A percentile compares a stretch with the other conserved stretches of the same genome.
Conservation (phyloP, 371 early-diverging fungal genomes). For the Globomyces sp. region DNA sequence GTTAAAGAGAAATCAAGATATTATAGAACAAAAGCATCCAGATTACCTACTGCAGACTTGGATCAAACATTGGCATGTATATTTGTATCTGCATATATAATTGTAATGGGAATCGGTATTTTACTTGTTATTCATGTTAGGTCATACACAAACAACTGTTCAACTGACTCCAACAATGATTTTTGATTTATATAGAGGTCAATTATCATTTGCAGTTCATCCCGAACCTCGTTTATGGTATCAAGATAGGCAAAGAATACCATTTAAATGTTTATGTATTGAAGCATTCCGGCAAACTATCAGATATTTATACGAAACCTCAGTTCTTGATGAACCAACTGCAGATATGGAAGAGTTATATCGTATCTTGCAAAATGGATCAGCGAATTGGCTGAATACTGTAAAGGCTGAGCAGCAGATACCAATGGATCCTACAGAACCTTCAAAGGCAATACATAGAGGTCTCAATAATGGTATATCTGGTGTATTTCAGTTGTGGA, state of each 20-base stretch:
- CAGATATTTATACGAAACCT: constrained; percentile 23
- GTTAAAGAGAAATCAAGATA: constrained; percentile 18
- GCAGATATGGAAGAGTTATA: constrained; percentile 12
- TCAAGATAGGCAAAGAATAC: constrained; percentile 1
- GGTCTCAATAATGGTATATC: not conserved
- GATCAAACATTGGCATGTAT: not conserved
- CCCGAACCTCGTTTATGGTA: constrained; percentile 23
- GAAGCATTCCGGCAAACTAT: constrained; percentile 23
- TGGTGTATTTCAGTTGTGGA: constrained; percentile 4
- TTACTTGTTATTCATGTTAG: not conserved
- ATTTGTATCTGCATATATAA: not conserved
- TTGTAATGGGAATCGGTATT: constrained; percentile 13
- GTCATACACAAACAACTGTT: not conserved
- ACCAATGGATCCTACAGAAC: constrained; percentile 17
- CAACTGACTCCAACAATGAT: constrained; percentile 2
- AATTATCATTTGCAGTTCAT: constrained; percentile 19
- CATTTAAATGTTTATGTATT: constrained; percentile 19
- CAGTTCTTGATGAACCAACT: constrained; percentile 9
- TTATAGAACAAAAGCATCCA: not conserved
- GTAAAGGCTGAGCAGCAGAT: constrained; percentile 2
- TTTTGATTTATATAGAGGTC: constrained; percentile 24
- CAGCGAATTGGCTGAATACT: constrained; percentile 5
- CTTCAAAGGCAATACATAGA: constrained; percentile 1
- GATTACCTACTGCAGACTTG: too few species aligned
- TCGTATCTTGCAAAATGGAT: not conserved